Base-by-base conservation (phyloP, 768 basidiomycete species). In the Mrakia hoshinonis region DNA sequence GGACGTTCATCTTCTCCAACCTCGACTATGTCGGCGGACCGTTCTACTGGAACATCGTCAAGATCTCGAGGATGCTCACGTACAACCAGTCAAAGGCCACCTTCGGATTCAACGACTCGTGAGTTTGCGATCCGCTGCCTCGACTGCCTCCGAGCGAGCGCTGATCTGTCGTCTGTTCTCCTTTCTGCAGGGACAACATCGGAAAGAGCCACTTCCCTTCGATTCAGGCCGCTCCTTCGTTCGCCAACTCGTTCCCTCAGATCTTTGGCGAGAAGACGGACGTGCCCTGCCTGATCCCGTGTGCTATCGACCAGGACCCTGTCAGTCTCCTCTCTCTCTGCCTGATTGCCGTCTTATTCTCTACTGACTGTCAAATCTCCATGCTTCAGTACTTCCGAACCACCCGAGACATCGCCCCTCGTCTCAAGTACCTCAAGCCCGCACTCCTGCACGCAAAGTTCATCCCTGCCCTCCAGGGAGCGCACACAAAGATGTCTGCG, bases 401-500 rank as follows among this genome's bases (percentile, higher is more conserved):
- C 58, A 97, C 96, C 38, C 89, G 96, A 54, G 96, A 99, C 80
- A 90, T 92, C 55, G 95, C 96, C 2, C 85, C 85, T 75, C 91
- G 91, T 77, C 86, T 99, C 76, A 95, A 92, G 80, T 96, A 95
- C 82, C 92, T 89, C 52, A 99, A 99, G 79, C 96, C 96, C 2
- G 81, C 89, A 2, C 85, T 97, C 31, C 82, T 99, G 62, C 93
- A 98, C 80, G 85, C 94, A 60, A 95, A 95, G 77, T 99, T 99
- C 84, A 95, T 99, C 82, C 96, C 96, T 13, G 94, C 96, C 5
- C 84, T 99, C 12, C 95, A 97, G 80, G 96, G 96, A 52, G 90
- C 96, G 2, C 92, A 96, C 80, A 95, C 92, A 46, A 99, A 99
- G 82, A 99, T 99, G 96, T 96, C 93, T 79, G 96, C 96, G 5